Evolutionary conservation across 768 basidiomycete genomes (phyloP).

Genomic region (Hygrophorus pudorinus): DNA sequence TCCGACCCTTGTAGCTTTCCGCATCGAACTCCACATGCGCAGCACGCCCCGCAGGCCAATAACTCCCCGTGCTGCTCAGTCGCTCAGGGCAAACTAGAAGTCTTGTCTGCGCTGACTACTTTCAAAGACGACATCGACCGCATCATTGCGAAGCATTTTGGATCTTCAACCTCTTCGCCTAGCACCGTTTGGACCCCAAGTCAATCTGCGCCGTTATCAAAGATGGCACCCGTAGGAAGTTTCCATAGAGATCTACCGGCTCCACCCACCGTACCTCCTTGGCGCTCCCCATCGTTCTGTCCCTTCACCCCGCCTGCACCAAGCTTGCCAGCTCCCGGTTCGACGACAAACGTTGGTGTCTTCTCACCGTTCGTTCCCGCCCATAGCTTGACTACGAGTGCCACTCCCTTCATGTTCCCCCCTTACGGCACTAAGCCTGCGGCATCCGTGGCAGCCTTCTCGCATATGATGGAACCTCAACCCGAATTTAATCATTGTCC

Average conservation of each 20-base stretch:
- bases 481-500: no score
- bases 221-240: background rate
- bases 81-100: slow-evolving; percentile 36
- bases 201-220: no score
- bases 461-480: no score
- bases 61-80: slow-evolving; percentile 33
- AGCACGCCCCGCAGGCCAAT: background rate
- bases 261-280: slow-evolving; percentile 6
- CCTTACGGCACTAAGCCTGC: no score
- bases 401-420: no score
- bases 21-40: background rate
- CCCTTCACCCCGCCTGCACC: background rate
- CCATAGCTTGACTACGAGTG: no score
- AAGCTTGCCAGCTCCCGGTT: background rate
- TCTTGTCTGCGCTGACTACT: slow-evolving; percentile 33
- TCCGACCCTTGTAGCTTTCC: background rate
- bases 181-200: background rate
- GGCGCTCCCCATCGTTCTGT: background rate
- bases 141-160: slow-evolving; percentile 29
- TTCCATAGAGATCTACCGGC: background rate
- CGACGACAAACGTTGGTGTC: no score
- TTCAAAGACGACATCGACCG: slow-evolving; percentile 48
- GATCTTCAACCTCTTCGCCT: slow-evolving; percentile 8
- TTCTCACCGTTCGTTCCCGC: no score
- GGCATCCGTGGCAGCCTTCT: no score